These are phyloP conservation scores for Cenchrus americanus DNA, from an alignment of 176 grass and related monocot species.

Conservation along the genomic window DNA sequence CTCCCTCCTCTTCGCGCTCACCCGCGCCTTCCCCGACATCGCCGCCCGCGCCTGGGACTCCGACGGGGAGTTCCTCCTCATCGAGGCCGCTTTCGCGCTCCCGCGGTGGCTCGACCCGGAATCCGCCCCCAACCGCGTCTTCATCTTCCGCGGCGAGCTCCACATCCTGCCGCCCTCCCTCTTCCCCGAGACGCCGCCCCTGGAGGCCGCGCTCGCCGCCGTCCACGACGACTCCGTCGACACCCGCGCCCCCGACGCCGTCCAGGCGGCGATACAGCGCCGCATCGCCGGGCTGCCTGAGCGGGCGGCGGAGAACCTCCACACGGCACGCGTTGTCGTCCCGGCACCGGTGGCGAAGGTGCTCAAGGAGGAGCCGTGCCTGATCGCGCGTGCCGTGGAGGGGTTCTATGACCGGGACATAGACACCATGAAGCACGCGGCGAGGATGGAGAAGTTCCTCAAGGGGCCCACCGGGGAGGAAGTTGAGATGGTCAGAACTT, in stretches of 20 bases:
- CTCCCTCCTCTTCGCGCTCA: slow-evolving; percentile 72
- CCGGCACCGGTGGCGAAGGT: slow-evolving; percentile 77
- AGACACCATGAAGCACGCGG: slow-evolving; percentile 92
- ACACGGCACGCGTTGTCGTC: slow-evolving; percentile 63
- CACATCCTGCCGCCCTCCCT: slow-evolving; percentile 72
- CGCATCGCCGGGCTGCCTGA: slow-evolving; percentile 68
- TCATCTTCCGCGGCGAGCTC: slow-evolving; percentile 77
- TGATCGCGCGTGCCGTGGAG: slow-evolving; percentile 73
- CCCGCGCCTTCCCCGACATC: slow-evolving; percentile 47
- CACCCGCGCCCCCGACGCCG: slow-evolving; percentile 64
- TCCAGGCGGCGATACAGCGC: slow-evolving; percentile 68
- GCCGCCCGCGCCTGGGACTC: slow-evolving; percentile 77
- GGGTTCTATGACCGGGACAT: slow-evolving; percentile 93
- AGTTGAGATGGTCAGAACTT: slow-evolving; percentile 73
- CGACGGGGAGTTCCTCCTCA: slow-evolving; percentile 97
- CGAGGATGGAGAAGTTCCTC: slow-evolving; percentile 84
- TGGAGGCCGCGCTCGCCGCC: slow-evolving; percentile 56
- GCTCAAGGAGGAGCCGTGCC: slow-evolving; percentile 80
- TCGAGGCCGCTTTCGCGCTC: slow-evolving; percentile 86
- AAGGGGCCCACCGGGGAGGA: slow-evolving; percentile 54
- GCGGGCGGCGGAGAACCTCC: slow-evolving; percentile 70
- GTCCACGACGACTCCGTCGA: slow-evolving; percentile 53
- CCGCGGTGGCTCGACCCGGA: slow-evolving; percentile 85
- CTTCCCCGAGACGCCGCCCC: slow-evolving; percentile 53
- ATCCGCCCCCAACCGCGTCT: slow-evolving; percentile 73